A percentile compares a stretch with the other conserved stretches of the same genome.
Evolutionary conservation across 768 basidiomycete species (phyloP).

Genomic region (Mycena albidolilacea): DNA sequence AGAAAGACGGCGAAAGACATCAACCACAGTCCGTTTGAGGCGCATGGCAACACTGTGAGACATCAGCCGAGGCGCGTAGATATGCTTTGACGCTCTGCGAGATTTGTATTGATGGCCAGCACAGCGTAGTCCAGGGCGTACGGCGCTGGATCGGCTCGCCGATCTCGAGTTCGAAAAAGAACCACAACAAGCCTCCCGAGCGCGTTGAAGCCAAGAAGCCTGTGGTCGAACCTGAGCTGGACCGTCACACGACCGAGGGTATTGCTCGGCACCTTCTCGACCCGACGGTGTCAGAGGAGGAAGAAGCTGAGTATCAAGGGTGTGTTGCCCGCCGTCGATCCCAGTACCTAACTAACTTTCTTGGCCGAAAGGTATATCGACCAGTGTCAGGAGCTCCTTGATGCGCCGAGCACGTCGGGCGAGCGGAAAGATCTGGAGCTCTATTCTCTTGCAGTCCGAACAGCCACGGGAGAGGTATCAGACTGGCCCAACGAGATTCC

Average conservation of each 20-base stretch:
- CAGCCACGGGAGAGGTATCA: conserved; percentile 56
- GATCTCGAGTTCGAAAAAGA: conserved; percentile 57
- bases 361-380: conserved; percentile 73
- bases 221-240: conserved; percentile 49
- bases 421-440: conserved; percentile 72
- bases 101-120: conserved; percentile 16
- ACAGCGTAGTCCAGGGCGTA: conserved; percentile 84
- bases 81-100: not conserved
- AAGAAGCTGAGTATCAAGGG: conserved; percentile 83
- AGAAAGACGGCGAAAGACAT: conserved; percentile 81
- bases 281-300: conserved; percentile 74
- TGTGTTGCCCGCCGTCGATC: conserved; percentile 47
- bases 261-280: conserved; percentile 72
- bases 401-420: conserved; percentile 66
- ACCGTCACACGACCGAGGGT: conserved; percentile 68
- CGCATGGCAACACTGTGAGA: conserved; percentile 62
- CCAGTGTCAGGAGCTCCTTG: conserved; percentile 77
- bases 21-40: conserved; percentile 83
- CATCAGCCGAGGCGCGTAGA: conserved; percentile 52
- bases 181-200: conserved; percentile 52
- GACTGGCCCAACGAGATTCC: conserved; percentile 57
- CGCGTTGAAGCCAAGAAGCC: conserved; percentile 55
- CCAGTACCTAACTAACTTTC: conserved; percentile 2
- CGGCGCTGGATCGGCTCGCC: conserved; percentile 81
- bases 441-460: conserved; percentile 68